Conservation (phyloP, 2,329 filamentous ascomycete genomes). For the Leptographium wingfieldii region DNA sequence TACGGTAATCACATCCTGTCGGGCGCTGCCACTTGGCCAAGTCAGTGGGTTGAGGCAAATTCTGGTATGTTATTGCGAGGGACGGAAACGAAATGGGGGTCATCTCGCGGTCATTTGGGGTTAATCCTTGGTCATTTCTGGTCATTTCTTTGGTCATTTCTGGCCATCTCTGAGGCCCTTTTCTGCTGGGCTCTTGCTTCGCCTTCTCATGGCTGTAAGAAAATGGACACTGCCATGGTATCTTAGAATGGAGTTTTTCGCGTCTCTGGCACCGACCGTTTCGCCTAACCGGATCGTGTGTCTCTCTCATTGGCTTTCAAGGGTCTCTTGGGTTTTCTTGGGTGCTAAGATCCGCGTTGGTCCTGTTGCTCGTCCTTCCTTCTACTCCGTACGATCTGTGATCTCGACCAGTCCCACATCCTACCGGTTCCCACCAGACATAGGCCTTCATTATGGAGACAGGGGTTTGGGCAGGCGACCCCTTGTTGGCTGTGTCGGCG, state of each 20-base stretch:
- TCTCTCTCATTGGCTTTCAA: no score
- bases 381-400: not conserved
- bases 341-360: not conserved
- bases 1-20: not conserved
- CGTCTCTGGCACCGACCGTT: no score
- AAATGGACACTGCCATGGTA: not conserved
- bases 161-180: no score
- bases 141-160: not conserved
- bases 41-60: slow-evolving; percentile 16
- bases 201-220: not conserved
- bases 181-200: not conserved
- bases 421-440: not conserved
- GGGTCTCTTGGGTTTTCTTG: not conserved
- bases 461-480: not conserved
- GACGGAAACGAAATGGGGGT: not conserved
- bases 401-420: not conserved
- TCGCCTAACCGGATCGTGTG: no score
- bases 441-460: not conserved
- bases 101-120: not conserved
- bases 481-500: not conserved
- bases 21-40: slow-evolving; percentile 19
- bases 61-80: not conserved
- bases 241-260: no score
- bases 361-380: not conserved
- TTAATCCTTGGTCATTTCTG: not conserved